Evolutionary conservation across 768 basidiomycete species (phyloP).

Genomic region (Pleurotus eryngii): DNA sequence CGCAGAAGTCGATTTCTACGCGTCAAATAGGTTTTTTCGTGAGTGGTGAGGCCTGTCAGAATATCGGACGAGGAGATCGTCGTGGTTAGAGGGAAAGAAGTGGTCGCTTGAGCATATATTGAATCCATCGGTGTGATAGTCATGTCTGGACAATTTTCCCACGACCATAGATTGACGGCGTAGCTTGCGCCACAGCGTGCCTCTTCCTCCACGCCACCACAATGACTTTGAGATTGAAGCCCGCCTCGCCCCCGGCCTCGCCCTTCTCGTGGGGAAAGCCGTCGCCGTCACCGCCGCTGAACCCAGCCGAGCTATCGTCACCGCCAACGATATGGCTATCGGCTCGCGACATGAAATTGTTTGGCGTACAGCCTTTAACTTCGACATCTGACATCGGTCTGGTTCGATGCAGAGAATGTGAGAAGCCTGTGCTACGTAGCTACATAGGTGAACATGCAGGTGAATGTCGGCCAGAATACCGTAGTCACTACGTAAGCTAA

Average conservation of each 20-base stretch:
- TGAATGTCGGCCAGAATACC: slow-evolving; percentile 29
- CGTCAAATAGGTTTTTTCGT: no score
- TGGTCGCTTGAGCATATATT: no score
- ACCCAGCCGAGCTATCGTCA: slow-evolving; percentile 47
- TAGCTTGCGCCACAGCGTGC: background rate
- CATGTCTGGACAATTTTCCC: no score
- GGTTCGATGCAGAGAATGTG: slow-evolving; percentile 77
- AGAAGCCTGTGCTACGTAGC: slow-evolving; percentile 75
- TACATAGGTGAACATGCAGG: slow-evolving; percentile 74
- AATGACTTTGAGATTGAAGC: slow-evolving; percentile 46
- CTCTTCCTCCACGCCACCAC: slow-evolving; percentile 8
- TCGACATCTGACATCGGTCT: slow-evolving; percentile 58
- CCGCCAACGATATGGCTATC: slow-evolving; percentile 86
- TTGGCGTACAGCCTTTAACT: slow-evolving; percentile 72
- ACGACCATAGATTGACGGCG: background rate
- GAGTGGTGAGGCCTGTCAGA: no score
- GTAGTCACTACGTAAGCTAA: slow-evolving; percentile 7
- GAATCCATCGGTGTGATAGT: no score
- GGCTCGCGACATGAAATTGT: slow-evolving; percentile 85
- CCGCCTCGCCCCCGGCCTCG: slow-evolving; percentile 38
- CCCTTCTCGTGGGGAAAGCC: slow-evolving; percentile 65
- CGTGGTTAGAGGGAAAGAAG: no score
- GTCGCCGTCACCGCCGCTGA: slow-evolving; percentile 33
- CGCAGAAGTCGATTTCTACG: no score
- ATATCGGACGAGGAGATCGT: no score